Conservation (phyloP, 331 rosid species). For the Quercus phellos region DNA sequence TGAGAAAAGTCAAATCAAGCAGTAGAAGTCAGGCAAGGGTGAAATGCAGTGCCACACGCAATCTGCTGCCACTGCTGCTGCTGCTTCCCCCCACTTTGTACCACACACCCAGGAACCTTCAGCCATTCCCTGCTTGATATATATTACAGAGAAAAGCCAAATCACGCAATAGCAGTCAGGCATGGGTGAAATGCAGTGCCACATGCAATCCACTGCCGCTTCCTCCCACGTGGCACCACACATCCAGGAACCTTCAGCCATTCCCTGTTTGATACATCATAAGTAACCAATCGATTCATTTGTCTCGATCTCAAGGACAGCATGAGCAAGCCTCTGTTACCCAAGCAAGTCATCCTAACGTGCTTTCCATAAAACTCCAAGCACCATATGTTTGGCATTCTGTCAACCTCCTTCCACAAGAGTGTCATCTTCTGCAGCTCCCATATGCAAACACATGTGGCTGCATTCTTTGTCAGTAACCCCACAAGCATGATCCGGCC, state of each 20-base stretch:
- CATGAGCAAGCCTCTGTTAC: constrained; percentile 91
- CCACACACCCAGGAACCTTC: constrained; percentile 64
- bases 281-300: constrained; percentile 69
- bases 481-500: constrained; percentile 87
- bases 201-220: constrained; percentile 60
- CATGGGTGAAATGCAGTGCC: constrained; percentile 81
- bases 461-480: constrained; percentile 76
- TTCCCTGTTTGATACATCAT: constrained; percentile 55
- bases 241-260: constrained; percentile 82
- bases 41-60: constrained; percentile 71
- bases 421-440: constrained; percentile 96
- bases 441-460: constrained; percentile 92
- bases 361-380: constrained; percentile 94
- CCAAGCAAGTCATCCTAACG: constrained; percentile 89
- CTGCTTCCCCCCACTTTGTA: constrained; percentile 61
- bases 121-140: constrained; percentile 64
- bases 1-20: constrained; percentile 37
- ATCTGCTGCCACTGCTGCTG: constrained; percentile 61
- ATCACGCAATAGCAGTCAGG: constrained; percentile 63
- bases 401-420: constrained; percentile 99
- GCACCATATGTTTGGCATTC: constrained; percentile 99
- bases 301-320: constrained; percentile 67
- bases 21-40: constrained; percentile 62
- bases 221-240: constrained; percentile 60
- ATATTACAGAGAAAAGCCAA: constrained; percentile 36